Conservation (phyloP, 345 rosid species). For the Aethionema arabicum region DNA sequence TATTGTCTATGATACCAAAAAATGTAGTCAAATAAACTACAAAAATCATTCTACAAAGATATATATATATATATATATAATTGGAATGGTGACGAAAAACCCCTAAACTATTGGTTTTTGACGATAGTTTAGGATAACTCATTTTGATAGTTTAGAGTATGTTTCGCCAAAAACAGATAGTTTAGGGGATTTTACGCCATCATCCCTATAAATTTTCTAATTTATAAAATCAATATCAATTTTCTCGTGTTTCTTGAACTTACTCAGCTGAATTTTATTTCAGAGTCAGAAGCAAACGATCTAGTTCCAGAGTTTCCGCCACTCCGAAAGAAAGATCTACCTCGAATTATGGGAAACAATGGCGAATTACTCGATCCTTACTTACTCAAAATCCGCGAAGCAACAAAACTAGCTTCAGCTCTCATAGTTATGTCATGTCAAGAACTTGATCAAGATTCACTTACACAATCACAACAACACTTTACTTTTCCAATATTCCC, state of each 20-base stretch:
- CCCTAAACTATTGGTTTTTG: no score
- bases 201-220: no score
- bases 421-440: conserved; percentile 67
- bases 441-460: conserved; percentile 54
- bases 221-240: no score
- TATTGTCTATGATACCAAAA: no score
- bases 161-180: no score
- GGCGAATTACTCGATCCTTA: conserved; percentile 21
- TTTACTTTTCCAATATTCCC: conserved; percentile 44
- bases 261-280: conserved; percentile 3
- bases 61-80: no score
- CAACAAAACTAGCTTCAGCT: conserved; percentile 40
- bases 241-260: background rate
- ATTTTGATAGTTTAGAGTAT: no score
- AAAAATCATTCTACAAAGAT: no score
- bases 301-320: conserved; percentile 28
- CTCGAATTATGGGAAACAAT: conserved; percentile 13
- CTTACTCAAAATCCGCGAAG: conserved; percentile 26
- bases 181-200: no score
- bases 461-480: conserved; percentile 43
- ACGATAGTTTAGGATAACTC: no score
- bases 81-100: no score
- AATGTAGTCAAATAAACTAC: no score
- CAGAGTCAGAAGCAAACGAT: conserved; percentile 37
- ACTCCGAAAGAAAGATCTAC: conserved; percentile 38